These are phyloP conservation scores for Elaeagnus macrophylla DNA, from an alignment of 306 rosid species.

Conservation along the genomic window DNA sequence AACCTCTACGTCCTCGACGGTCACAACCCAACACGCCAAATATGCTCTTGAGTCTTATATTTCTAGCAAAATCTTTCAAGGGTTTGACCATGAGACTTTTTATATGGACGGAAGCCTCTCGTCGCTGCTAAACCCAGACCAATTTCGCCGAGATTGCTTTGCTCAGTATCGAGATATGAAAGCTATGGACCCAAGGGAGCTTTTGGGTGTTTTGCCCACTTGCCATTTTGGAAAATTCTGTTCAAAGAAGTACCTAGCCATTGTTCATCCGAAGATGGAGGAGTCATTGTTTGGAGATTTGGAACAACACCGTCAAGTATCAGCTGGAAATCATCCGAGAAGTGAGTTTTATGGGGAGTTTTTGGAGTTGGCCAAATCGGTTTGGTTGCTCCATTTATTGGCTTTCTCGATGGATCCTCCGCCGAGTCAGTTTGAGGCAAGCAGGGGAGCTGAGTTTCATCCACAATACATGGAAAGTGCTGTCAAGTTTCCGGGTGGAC, in stretches of 20 bases:
- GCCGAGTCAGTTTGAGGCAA: conserved; percentile 80
- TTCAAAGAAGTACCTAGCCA: conserved; percentile 75
- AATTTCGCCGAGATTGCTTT: conserved; percentile 77
- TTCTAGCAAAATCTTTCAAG: conserved; percentile 69
- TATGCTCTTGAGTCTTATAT: conserved; percentile 81
- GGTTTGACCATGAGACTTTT: conserved; percentile 89
- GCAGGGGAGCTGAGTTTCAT: conserved; percentile 82
- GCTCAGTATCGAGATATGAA: conserved; percentile 77
- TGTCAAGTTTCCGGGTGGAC: conserved; percentile 47
- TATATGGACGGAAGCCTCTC: conserved; percentile 94
- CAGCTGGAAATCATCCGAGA: conserved; percentile 73
- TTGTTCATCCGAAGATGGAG: conserved; percentile 94
- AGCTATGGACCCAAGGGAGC: conserved; percentile 86
- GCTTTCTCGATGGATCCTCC: conserved; percentile 92
- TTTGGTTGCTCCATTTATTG: conserved; percentile 84
- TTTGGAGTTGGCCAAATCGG: conserved; percentile 63
- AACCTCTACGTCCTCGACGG: conserved; percentile 21
- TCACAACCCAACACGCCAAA: conserved; percentile 62
- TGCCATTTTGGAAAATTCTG: conserved; percentile 93
- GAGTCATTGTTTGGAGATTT: conserved; percentile 85
- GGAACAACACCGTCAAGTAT: conserved; percentile 62
- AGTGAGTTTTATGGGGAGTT: conserved; percentile 69
- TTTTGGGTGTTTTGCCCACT: conserved; percentile 74
- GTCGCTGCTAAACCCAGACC: conserved; percentile 81
- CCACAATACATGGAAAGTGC: conserved; percentile 79